A percentile compares a stretch with the other conserved stretches of the same genome.
phyloP scores from a whole-genome alignment of 1,139 yeast species.

The Insectozyma bohioensis region DNA sequence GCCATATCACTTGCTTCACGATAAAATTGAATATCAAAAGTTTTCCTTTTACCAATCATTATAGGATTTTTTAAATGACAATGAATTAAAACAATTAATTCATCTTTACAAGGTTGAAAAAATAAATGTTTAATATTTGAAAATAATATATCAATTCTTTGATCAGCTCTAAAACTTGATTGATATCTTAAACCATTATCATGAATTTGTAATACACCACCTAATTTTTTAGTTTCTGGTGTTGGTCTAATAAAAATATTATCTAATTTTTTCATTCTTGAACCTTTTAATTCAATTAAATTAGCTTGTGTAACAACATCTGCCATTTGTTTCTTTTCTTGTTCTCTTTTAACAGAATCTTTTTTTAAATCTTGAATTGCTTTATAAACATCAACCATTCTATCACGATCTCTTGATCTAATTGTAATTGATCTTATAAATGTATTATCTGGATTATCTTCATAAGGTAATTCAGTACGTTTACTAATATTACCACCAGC shows the following conservation, averaged over 20 bases:
- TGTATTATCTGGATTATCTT: conserved; percentile 80
- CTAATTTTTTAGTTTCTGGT: conserved; percentile 92
- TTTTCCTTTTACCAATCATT: conserved; percentile 93
- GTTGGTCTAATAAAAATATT: conserved; percentile 92
- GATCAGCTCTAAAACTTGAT: conserved; percentile 78
- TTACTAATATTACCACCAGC: conserved; percentile 70
- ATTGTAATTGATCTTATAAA: conserved; percentile 86
- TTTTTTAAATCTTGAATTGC: conserved; percentile 91
- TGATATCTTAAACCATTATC: conserved; percentile 96
- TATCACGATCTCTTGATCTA: conserved; percentile 86
- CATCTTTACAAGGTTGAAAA: conserved; percentile 96
- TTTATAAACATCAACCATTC: conserved; percentile 88
- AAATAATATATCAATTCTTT: conserved; percentile 82
- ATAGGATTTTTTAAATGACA: conserved; percentile 91
- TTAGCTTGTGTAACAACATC: conserved; percentile 94
- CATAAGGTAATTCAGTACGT: conserved; percentile 83
- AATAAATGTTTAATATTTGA: conserved; percentile 90
- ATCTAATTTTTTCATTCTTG: conserved; percentile 83
- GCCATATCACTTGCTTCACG: conserved; percentile 97
- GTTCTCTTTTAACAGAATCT: conserved; percentile 86
- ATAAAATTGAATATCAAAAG: conserved; percentile 93
- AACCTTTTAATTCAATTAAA: conserved; percentile 72
- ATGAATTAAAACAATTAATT: conserved; percentile 87
- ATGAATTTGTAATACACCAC: conserved; percentile 89
- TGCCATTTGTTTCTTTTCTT: conserved; percentile 87